phyloP scores from a whole-genome alignment of 176 grass and related monocot species.

The Avena atlantica region DNA sequence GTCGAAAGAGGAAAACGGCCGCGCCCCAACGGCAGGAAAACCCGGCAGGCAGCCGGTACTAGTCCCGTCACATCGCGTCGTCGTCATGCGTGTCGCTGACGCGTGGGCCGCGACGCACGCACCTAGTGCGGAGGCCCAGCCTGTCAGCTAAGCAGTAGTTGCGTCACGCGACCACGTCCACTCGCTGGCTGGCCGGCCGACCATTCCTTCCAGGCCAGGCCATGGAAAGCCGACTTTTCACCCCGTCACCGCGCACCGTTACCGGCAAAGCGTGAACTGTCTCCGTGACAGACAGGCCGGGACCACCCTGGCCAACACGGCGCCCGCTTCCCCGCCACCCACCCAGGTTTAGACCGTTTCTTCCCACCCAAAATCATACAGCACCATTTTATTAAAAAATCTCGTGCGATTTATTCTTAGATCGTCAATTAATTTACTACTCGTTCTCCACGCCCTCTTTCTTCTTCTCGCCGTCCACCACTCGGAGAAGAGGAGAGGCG shows the following conservation, averaged over 20 bases:
- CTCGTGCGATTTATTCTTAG: background rate
- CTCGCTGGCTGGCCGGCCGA: slow-evolving; percentile 1
- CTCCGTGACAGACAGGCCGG: background rate
- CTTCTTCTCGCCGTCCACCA: background rate
- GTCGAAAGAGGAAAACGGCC: background rate
- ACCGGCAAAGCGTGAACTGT: background rate
- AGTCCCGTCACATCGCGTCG: background rate
- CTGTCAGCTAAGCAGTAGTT: no score
- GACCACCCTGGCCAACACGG: background rate
- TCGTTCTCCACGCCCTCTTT: background rate
- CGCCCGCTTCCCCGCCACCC: background rate
- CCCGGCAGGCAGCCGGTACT: background rate
- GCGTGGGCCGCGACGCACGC: no score
- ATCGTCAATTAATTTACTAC: background rate
- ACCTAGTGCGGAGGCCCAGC: no score
- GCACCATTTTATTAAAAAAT: no score
- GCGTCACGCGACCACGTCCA: background rate
- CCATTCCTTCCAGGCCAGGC: slow-evolving; percentile 4
- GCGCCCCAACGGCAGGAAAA: background rate
- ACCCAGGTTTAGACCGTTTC: slow-evolving; percentile 16
- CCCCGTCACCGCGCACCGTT: background rate
- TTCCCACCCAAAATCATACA: slow-evolving; percentile 1
- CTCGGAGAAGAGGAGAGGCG: background rate
- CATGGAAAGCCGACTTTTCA: background rate
- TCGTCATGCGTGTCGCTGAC: background rate